These are phyloP conservation scores for Nothopassalora personata DNA, from an alignment of 2,329 filamentous ascomycete genomes.

Conservation along the genomic window DNA sequence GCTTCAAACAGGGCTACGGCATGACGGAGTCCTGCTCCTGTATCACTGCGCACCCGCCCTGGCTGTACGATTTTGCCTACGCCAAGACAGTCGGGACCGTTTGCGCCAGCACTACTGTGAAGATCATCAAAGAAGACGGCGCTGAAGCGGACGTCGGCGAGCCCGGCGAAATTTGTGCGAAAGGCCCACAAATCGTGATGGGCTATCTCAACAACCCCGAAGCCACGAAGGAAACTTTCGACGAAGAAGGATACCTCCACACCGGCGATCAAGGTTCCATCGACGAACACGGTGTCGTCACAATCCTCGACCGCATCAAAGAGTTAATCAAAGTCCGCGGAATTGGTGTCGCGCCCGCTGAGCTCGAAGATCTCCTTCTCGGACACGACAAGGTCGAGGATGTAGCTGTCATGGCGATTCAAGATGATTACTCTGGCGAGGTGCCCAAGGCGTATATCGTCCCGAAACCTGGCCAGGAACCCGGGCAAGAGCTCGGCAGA, in stretches of 20 bases:
- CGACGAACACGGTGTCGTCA: slow-evolving; percentile 43
- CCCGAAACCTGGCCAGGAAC: slow-evolving; percentile 27
- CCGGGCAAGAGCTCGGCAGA: slow-evolving; percentile 30
- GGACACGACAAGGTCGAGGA: slow-evolving; percentile 45
- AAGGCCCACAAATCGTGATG: slow-evolving; percentile 49
- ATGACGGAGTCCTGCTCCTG: slow-evolving; percentile 63
- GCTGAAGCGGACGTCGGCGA: slow-evolving; percentile 49
- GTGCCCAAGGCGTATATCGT: slow-evolving; percentile 33
- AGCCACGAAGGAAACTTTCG: slow-evolving; percentile 48
- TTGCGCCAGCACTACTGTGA: slow-evolving; percentile 55
- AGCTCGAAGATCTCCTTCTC: slow-evolving; percentile 47
- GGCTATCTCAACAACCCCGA: slow-evolving; percentile 50
- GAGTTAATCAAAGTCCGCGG: slow-evolving; percentile 51
- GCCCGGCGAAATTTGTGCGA: slow-evolving; percentile 51
- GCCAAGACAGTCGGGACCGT: slow-evolving; percentile 53
- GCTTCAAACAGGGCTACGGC: slow-evolving; percentile 58
- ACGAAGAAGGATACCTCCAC: slow-evolving; percentile 42
- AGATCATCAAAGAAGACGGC: slow-evolving; percentile 54
- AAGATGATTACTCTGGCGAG: slow-evolving; percentile 39
- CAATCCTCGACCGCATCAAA: slow-evolving; percentile 50
- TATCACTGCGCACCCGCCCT: slow-evolving; percentile 57
- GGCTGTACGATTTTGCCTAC: slow-evolving; percentile 53
- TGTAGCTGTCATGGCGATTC: slow-evolving; percentile 46
- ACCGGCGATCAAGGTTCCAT: slow-evolving; percentile 45
- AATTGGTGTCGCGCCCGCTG: slow-evolving; percentile 49